These are phyloP conservation scores for Hypsizygus marmoreus DNA, from an alignment of 768 basidiomycete genomes.

Conservation along the genomic window DNA sequence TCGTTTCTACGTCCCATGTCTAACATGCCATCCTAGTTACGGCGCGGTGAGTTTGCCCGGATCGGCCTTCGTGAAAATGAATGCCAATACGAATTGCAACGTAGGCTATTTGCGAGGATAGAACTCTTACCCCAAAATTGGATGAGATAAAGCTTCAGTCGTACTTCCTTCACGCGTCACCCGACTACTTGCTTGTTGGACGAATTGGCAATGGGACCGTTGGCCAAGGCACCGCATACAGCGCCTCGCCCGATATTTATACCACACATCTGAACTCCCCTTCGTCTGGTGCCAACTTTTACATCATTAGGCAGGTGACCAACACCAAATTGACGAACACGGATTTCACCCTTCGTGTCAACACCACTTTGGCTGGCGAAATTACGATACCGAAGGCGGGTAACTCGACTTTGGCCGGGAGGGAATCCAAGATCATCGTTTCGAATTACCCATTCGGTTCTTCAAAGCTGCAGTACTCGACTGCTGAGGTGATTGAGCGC, in stretches of 20 bases:
- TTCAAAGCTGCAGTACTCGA: constrained; percentile 58
- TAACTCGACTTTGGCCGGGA: constrained; percentile 55
- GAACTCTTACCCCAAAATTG: constrained; percentile 57
- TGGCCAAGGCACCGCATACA: constrained; percentile 36
- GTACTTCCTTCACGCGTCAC: constrained; percentile 66
- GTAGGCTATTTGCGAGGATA: constrained; percentile 55
- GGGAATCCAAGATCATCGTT: constrained; percentile 65
- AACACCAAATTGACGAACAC: constrained; percentile 50
- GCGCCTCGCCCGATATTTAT: constrained; percentile 41
- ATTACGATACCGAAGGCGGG: constrained; percentile 39
- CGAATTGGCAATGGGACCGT: constrained; percentile 55
- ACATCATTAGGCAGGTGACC: constrained; percentile 54
- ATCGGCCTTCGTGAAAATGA: too few relatives aligned
- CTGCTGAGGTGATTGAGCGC: constrained; percentile 47
- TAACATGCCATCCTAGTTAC: constrained; percentile 18
- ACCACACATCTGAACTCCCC: constrained; percentile 58
- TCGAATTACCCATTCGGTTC: constrained; percentile 64
- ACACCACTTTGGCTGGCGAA: constrained; percentile 47
- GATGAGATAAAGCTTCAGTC: constrained; percentile 66
- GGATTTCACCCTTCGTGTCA: constrained; percentile 41
- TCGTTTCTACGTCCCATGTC: not conserved
- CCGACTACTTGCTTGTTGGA: constrained; percentile 65
- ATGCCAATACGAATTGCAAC: too few relatives aligned
- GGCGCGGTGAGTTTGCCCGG: constrained; percentile 32
- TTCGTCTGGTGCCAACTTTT: constrained; percentile 54